These are phyloP conservation scores for Talaromyces sp. DNA, from an alignment of 2,329 filamentous ascomycete genomes.

Conservation along the genomic window DNA sequence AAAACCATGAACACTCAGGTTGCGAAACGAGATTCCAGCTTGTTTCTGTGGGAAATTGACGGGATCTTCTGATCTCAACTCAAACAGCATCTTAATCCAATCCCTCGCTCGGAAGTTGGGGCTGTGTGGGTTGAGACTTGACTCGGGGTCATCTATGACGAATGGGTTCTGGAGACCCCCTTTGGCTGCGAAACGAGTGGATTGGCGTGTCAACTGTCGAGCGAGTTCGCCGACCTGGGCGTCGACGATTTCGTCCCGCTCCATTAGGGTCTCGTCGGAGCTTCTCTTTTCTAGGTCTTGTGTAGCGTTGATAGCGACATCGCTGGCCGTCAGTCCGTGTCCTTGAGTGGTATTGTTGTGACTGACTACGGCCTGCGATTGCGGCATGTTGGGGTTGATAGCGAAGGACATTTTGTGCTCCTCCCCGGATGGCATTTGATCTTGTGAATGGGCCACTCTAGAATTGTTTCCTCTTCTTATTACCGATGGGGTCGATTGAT, in stretches of 20 bases:
- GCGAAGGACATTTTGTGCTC: conserved; percentile 5
- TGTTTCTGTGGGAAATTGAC: conserved; percentile 32
- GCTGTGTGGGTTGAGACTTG: conserved; percentile 42
- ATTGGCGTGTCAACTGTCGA: conserved; percentile 16
- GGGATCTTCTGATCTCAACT: conserved; percentile 30
- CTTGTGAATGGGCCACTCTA: background rate
- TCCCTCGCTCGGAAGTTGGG: conserved; percentile 41
- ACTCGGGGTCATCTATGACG: conserved; percentile 30
- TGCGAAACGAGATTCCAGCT: conserved; percentile 43
- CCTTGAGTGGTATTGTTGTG: background rate
- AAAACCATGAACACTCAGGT: conserved; percentile 45
- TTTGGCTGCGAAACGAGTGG: conserved; percentile 10
- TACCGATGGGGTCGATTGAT: background rate
- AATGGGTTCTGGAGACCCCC: conserved; percentile 33
- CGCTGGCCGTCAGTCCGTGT: background rate
- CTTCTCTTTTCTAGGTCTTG: conserved; percentile 4
- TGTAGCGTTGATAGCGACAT: background rate
- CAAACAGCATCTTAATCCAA: conserved; percentile 44
- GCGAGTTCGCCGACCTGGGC: conserved; percentile 5
- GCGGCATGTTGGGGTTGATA: conserved; percentile 9
- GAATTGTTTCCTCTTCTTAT: background rate
- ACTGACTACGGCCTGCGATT: conserved; percentile 11
- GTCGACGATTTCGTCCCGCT: conserved; percentile 3
- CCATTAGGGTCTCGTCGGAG: conserved; percentile 5
- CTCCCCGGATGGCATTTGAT: background rate